phyloP scores from a whole-genome alignment of 2,329 filamentous ascomycete genomes.

The Reticulascus tulasneorum region DNA sequence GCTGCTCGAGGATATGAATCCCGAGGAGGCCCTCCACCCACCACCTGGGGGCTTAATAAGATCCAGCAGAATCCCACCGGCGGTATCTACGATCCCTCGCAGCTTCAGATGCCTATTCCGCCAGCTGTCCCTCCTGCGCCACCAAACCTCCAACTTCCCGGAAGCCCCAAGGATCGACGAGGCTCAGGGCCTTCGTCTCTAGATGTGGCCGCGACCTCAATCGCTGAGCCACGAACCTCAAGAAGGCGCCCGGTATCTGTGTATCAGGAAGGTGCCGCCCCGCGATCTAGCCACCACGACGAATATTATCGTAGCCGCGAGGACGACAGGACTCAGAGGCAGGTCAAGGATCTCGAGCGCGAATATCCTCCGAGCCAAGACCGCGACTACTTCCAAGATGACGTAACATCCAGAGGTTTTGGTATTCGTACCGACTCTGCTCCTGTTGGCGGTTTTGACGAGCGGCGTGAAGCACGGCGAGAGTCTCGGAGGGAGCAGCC shows the following conservation, averaged over 20 bases:
- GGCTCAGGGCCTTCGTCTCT: slow-evolving; percentile 6
- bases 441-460: slow-evolving; percentile 30
- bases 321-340: slow-evolving; percentile 39
- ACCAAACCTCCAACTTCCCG: slow-evolving; percentile 27
- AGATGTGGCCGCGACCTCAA: slow-evolving; percentile 6
- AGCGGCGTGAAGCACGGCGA: slow-evolving; percentile 34
- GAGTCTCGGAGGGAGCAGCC: slow-evolving; percentile 24
- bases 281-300: slow-evolving; percentile 40
- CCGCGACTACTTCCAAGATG: slow-evolving; percentile 39
- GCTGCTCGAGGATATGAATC: slow-evolving; percentile 32
- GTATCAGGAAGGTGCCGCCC: slow-evolving; percentile 45
- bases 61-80: slow-evolving; percentile 44
- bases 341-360: slow-evolving; percentile 34
- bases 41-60: slow-evolving; percentile 68
- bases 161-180: slow-evolving; percentile 28
- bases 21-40: slow-evolving; percentile 58
- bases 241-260: slow-evolving; percentile 47
- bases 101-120: slow-evolving; percentile 41
- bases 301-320: slow-evolving; percentile 47
- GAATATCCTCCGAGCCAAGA: slow-evolving; percentile 28
- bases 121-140: slow-evolving; percentile 29
- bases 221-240: slow-evolving; percentile 12
- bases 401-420: slow-evolving; percentile 46
- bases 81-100: slow-evolving; percentile 41
- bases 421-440: slow-evolving; percentile 43